phyloP scores from a whole-genome alignment of 2,329 filamentous ascomycete genomes.

The Ustulina deusta region DNA sequence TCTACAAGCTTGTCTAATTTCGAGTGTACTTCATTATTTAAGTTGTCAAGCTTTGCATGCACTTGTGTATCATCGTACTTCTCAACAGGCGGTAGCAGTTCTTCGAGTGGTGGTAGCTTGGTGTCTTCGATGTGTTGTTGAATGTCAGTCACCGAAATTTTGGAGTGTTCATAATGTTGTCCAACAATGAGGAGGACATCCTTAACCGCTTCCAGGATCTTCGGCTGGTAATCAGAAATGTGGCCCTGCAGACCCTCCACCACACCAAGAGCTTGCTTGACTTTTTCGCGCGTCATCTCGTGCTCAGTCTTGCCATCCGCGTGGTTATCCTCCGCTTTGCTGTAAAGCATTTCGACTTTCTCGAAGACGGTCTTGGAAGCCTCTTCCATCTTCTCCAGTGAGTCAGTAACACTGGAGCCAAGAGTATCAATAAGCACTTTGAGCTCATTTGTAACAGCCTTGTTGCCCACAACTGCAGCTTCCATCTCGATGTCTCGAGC shows the following conservation, averaged over 20 bases:
- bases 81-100: slow-evolving; percentile 63
- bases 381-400: slow-evolving; percentile 86
- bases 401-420: slow-evolving; percentile 81
- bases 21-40: slow-evolving; percentile 45
- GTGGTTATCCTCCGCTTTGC: slow-evolving; percentile 80
- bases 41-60: slow-evolving; percentile 49
- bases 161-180: slow-evolving; percentile 90
- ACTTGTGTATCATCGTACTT: slow-evolving; percentile 58
- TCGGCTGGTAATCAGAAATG: slow-evolving; percentile 85
- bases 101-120: slow-evolving; percentile 59
- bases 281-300: slow-evolving; percentile 82
- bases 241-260: slow-evolving; percentile 83
- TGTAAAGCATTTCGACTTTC: slow-evolving; percentile 82
- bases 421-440: slow-evolving; percentile 88
- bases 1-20: slow-evolving; percentile 67
- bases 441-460: slow-evolving; percentile 86
- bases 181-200: slow-evolving; percentile 86
- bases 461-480: slow-evolving; percentile 79
- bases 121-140: slow-evolving; percentile 72
- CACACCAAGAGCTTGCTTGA: slow-evolving; percentile 78
- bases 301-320: slow-evolving; percentile 82
- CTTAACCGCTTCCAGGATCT: slow-evolving; percentile 86
- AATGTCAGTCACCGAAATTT: slow-evolving; percentile 69
- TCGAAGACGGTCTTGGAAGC: slow-evolving; percentile 89
- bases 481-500: slow-evolving; percentile 79